phyloP scores from a whole-genome alignment of 257 asterid genomes.

The Coffea canephora region DNA sequence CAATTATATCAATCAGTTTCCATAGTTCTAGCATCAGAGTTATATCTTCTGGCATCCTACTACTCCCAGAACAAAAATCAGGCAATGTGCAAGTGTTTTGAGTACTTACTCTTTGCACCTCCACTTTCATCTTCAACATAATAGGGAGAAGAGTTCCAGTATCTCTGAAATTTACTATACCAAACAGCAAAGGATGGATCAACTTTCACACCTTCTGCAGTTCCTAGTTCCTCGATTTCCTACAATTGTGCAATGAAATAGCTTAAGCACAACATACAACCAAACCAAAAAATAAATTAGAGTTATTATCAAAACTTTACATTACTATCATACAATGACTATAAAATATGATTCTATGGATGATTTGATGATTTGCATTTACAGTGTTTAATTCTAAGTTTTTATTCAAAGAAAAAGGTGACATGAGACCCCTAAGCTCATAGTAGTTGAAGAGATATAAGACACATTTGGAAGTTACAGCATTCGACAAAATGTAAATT shows the following conservation, averaged over 20 bases:
- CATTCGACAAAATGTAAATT: neutral
- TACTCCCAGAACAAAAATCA: neutral
- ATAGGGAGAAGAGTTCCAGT: constrained; percentile 51
- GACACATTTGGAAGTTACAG: neutral
- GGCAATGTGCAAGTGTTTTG: neutral
- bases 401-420: too few species aligned
- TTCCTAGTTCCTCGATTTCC: constrained; percentile 54
- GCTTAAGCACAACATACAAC: neutral
- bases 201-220: constrained; percentile 32
- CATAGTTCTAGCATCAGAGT: neutral
- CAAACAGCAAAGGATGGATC: constrained; percentile 30
- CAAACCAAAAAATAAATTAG: neutral
- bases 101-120: constrained; percentile 36
- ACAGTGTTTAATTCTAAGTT: neutral
- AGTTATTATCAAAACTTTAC: neutral
- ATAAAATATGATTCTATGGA: neutral
- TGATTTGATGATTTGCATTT: neutral
- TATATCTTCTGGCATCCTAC: neutral
- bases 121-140: constrained; percentile 40
- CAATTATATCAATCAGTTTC: neutral
- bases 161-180: constrained; percentile 37
- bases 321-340: neutral
- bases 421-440: too few species aligned
- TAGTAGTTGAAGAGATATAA: too few species aligned
- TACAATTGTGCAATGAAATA: constrained; percentile 13